These are phyloP conservation scores for Tolypocladium tundrense DNA, from an alignment of 2,329 filamentous ascomycete species.

Conservation along the genomic window DNA sequence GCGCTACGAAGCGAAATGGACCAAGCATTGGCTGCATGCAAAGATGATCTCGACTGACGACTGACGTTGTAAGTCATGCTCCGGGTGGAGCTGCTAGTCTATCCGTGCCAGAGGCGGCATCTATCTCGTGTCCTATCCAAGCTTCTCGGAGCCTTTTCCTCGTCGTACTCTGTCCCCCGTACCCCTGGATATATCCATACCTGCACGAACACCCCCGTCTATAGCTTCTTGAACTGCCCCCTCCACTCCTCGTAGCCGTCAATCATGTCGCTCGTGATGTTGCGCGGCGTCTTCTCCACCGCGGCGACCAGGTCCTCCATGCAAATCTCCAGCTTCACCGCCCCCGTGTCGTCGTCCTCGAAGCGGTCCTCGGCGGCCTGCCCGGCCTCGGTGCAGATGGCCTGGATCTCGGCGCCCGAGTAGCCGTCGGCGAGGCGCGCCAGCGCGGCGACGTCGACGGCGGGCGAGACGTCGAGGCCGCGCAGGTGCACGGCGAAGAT, in stretches of 20 bases:
- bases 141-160: neutral
- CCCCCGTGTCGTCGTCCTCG: slow-evolving; percentile 16
- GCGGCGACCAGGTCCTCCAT: slow-evolving; percentile 35
- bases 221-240: slow-evolving; percentile 21
- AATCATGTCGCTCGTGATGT: slow-evolving; percentile 51
- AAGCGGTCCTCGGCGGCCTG: slow-evolving; percentile 29
- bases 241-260: slow-evolving; percentile 48
- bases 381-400: slow-evolving; percentile 37
- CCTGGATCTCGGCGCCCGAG: slow-evolving; percentile 72
- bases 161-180: neutral
- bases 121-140: neutral
- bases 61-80: neutral
- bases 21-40: neutral
- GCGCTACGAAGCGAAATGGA: neutral
- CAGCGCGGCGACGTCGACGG: slow-evolving; percentile 56
- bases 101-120: neutral
- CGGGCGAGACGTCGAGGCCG: slow-evolving; percentile 46
- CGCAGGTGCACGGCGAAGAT: slow-evolving; percentile 62
- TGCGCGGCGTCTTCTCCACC: slow-evolving; percentile 37
- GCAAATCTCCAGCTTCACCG: slow-evolving; percentile 20
- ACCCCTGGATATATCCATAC: neutral
- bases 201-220: neutral
- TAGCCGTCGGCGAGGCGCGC: slow-evolving; percentile 62
- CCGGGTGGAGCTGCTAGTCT: no score
- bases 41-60: neutral